Percentiles rank a stretch among this genome's conserved stretches.
phyloP scores from a whole-genome alignment of 345 rosid species.

The Cardamine resedifolia region DNA sequence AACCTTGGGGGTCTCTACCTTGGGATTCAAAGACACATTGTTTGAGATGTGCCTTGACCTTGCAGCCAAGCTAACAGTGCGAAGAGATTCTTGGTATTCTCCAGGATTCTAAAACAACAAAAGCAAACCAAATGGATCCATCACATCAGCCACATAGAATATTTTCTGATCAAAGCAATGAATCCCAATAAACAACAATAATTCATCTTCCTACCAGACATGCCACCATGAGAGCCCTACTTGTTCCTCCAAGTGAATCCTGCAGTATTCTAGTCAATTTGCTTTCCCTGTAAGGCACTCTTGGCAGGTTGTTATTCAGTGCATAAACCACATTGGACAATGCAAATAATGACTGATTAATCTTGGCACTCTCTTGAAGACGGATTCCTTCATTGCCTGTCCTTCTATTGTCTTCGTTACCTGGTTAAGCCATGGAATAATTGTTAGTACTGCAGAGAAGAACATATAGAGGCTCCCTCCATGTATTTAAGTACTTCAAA shows the following conservation, averaged over 20 bases:
- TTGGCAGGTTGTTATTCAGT: conserved; percentile 63
- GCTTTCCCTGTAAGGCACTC: conserved; percentile 91
- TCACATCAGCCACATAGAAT: neutral
- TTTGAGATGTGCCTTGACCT: conserved; percentile 83
- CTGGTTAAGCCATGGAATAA: conserved; percentile 32
- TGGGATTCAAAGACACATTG: conserved; percentile 49
- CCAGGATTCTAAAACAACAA: conserved; percentile 71
- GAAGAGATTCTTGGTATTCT: conserved; percentile 89
- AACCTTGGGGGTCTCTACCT: conserved; percentile 57
- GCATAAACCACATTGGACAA: conserved; percentile 89
- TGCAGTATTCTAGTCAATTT: conserved; percentile 89
- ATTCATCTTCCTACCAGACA: conserved; percentile 59
- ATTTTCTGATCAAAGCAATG: neutral
- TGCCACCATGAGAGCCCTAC: conserved; percentile 82
- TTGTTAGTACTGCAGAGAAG: neutral
- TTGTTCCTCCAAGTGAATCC: conserved; percentile 94
- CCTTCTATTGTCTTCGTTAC: conserved; percentile 91
- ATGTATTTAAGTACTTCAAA: neutral
- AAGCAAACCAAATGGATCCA: neutral
- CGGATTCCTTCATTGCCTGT: conserved; percentile 88
- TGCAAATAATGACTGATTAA: conserved; percentile 84
- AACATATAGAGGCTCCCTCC: neutral
- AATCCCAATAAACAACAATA: neutral
- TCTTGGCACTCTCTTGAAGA: conserved; percentile 83
- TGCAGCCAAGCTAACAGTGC: conserved; percentile 85